phyloP scores from a whole-genome alignment of 2,329 filamentous ascomycete genomes.

The Fusarium clavum region DNA sequence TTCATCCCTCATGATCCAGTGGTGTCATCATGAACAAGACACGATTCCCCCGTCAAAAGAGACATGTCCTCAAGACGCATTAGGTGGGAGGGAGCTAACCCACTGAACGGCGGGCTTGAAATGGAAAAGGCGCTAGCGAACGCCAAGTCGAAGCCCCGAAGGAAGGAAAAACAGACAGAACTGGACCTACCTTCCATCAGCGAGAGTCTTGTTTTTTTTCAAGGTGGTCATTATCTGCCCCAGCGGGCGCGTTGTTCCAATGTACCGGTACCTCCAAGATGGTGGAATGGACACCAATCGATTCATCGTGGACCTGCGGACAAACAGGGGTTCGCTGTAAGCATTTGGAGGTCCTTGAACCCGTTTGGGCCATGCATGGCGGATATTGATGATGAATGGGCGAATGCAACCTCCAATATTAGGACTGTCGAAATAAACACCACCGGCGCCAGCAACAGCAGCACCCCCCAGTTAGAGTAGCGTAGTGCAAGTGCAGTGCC shows the following conservation, averaged over 20 bases:
- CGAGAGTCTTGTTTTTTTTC: slow-evolving; percentile 7
- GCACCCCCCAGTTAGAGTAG: slow-evolving; percentile 6
- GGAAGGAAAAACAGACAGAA: slow-evolving; percentile 44
- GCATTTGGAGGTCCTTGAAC: slow-evolving; percentile 43
- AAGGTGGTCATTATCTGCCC: slow-evolving; percentile 10
- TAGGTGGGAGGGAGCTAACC: slow-evolving; percentile 24
- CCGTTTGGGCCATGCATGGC: slow-evolving; percentile 39
- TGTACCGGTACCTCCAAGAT: slow-evolving; percentile 44
- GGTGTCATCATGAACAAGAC: not conserved
- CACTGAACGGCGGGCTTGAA: slow-evolving; percentile 36
- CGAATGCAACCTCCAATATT: slow-evolving; percentile 35
- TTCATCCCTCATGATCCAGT: not conserved
- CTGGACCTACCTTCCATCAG: slow-evolving; percentile 21
- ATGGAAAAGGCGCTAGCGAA: slow-evolving; percentile 42
- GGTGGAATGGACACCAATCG: slow-evolving; percentile 40
- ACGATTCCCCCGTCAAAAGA: not conserved
- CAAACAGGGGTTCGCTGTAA: slow-evolving; percentile 42
- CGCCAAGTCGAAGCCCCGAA: slow-evolving; percentile 44
- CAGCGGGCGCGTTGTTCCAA: slow-evolving; percentile 13
- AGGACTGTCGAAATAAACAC: slow-evolving; percentile 35
- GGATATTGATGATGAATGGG: slow-evolving; percentile 36
- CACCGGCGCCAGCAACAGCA: slow-evolving; percentile 13
- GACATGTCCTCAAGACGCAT: slow-evolving; percentile 6
- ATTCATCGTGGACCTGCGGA: slow-evolving; percentile 43
- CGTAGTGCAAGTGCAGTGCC: slow-evolving; percentile 22